Conservation (phyloP, 768 basidiomycete species). For the Pleurotus tuber-regium region DNA sequence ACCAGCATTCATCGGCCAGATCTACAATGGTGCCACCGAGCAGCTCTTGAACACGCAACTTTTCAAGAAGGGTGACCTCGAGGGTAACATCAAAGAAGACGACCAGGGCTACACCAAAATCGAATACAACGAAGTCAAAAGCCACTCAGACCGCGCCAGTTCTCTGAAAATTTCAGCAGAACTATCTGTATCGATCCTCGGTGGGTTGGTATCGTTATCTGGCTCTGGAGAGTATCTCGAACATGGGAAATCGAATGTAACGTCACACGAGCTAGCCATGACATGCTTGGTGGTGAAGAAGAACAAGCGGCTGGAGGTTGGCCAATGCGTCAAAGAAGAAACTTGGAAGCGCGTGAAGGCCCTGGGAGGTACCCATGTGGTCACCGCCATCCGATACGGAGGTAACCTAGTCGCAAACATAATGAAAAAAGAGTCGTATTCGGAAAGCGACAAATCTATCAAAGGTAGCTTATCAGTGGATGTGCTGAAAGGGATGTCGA, state of each 20-base stretch:
- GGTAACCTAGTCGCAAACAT: constrained; percentile 13
- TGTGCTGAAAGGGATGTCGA: constrained; percentile 2
- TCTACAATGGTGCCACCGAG: background rate
- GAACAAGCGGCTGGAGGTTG: background rate
- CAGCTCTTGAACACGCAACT: background rate
- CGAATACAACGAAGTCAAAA: background rate
- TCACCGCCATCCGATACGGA: constrained; percentile 16
- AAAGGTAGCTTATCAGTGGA: background rate
- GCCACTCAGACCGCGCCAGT: background rate
- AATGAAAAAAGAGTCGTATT: constrained; percentile 7
- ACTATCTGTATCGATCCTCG: background rate
- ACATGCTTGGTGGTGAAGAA: background rate
- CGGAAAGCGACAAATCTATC: constrained; percentile 7
- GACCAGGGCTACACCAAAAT: background rate
- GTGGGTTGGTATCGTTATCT: background rate
- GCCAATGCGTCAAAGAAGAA: background rate
- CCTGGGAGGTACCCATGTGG: constrained; percentile 14
- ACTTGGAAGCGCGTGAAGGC: background rate
- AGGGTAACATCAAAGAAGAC: background rate
- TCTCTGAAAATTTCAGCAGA: background rate
- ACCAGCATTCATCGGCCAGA: background rate
- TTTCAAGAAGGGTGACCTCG: background rate
- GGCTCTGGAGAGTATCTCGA: background rate
- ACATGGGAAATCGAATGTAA: background rate
- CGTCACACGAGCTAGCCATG: background rate